Evolutionary conservation across 2,329 filamentous ascomycete genomes (phyloP).

Genomic region (Exophiala bonariae): DNA sequence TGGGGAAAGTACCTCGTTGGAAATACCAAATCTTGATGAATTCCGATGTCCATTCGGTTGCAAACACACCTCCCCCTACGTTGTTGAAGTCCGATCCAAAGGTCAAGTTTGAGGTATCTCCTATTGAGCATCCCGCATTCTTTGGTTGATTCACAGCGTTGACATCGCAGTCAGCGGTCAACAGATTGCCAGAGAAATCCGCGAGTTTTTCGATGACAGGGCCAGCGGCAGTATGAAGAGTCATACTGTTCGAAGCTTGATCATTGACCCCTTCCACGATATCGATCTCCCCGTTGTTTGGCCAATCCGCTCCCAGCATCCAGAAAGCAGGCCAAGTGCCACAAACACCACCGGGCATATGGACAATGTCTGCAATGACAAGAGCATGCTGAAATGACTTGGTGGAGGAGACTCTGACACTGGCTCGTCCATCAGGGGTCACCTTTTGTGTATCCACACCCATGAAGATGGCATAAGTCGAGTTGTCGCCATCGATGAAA

Average conservation of each 20-base stretch:
- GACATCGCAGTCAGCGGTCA: slow-evolving; percentile 53
- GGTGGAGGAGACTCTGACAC: slow-evolving; percentile 46
- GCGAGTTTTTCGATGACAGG: slow-evolving; percentile 31
- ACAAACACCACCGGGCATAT: slow-evolving; percentile 50
- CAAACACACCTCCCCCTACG: slow-evolving; percentile 64
- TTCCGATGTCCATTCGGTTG: slow-evolving; percentile 71
- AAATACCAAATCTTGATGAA: slow-evolving; percentile 73
- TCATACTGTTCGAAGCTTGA: slow-evolving; percentile 45
- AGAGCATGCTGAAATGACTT: slow-evolving; percentile 47
- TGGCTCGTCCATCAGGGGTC: slow-evolving; percentile 40
- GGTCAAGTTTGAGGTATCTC: slow-evolving; percentile 25
- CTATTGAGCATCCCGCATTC: slow-evolving; percentile 43
- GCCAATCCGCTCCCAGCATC: slow-evolving; percentile 41
- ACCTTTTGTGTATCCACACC: slow-evolving; percentile 42
- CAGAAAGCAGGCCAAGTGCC: slow-evolving; percentile 55
- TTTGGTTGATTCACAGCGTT: slow-evolving; percentile 39
- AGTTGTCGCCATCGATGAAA: slow-evolving; percentile 34
- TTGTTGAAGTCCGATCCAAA: slow-evolving; percentile 58
- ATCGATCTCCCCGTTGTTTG: slow-evolving; percentile 50
- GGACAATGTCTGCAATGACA: slow-evolving; percentile 48
- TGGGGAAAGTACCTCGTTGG: slow-evolving; percentile 44
- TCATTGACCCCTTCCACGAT: slow-evolving; percentile 55
- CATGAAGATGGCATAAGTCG: slow-evolving; percentile 38
- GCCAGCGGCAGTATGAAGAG: slow-evolving; percentile 48
- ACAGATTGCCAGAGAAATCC: slow-evolving; percentile 50